Evolutionary conservation across 768 basidiomycete species (phyloP).

Genomic region (Amylocystis lapponica): DNA sequence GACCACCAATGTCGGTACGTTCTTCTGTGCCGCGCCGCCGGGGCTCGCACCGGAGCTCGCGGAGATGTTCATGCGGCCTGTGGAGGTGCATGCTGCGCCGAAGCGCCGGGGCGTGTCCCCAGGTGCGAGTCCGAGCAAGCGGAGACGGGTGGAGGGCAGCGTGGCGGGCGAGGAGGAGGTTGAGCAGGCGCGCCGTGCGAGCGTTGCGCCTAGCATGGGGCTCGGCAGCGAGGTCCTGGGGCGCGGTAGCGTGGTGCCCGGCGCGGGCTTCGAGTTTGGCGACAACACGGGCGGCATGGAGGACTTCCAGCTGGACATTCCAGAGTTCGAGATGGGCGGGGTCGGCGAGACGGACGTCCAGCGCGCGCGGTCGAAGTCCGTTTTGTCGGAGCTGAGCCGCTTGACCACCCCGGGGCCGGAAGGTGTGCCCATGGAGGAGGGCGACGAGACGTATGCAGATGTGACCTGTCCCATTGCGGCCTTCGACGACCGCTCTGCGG

Average conservation of each 20-base stretch:
- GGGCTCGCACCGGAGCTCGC: constrained; percentile 78
- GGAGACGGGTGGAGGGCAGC: constrained; percentile 49
- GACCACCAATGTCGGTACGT: constrained; percentile 61
- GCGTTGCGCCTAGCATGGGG: constrained; percentile 55
- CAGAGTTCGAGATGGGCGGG: constrained; percentile 39
- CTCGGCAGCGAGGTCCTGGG: constrained; percentile 52
- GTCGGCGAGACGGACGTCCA: constrained; percentile 18
- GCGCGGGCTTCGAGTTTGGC: constrained; percentile 50
- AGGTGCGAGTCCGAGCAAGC: constrained; percentile 49
- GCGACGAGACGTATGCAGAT: constrained; percentile 64
- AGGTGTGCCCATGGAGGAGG: constrained; percentile 44
- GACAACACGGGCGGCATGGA: constrained; percentile 52
- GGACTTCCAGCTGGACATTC: constrained; percentile 70
- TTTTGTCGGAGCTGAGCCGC: constrained; percentile 49
- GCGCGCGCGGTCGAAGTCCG: constrained; percentile 38
- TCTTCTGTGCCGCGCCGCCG: constrained; percentile 81
- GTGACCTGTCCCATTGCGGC: constrained; percentile 71
- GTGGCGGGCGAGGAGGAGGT: constrained; percentile 43
- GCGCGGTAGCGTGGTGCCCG: constrained; percentile 48
- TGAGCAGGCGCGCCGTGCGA: constrained; percentile 71
- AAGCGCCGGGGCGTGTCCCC: constrained; percentile 60
- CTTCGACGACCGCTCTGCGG: constrained; percentile 61
- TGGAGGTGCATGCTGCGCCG: constrained; percentile 38
- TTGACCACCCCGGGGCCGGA: constrained; percentile 65
- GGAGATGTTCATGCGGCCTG: constrained; percentile 79